Conservation (phyloP, 225 moss, liverwort and hornwort genomes). For the Polytrichum commune region DNA sequence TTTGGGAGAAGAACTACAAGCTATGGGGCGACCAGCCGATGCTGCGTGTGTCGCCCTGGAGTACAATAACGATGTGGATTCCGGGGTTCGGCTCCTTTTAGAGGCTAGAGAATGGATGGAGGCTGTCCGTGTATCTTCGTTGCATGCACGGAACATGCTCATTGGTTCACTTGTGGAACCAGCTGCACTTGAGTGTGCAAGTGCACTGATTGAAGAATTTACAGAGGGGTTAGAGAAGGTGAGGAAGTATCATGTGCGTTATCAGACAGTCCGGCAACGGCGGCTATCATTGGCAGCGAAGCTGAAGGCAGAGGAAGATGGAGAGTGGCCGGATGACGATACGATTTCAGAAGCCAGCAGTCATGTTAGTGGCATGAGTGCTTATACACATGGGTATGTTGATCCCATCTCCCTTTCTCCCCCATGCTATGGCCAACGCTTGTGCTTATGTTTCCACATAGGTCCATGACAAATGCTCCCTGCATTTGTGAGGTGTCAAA, state of each 20-base stretch:
- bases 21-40: slow-evolving; percentile 90
- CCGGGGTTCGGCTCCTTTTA: slow-evolving; percentile 68
- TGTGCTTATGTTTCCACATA: no score
- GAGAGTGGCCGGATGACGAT: slow-evolving; percentile 64
- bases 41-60: slow-evolving; percentile 82
- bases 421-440: no score
- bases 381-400: slow-evolving; percentile 72
- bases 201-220: slow-evolving; percentile 57
- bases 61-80: slow-evolving; percentile 75
- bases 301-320: slow-evolving; percentile 65
- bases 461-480: no score
- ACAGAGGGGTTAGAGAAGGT: slow-evolving; percentile 81
- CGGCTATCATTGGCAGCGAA: slow-evolving; percentile 72
- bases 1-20: slow-evolving; percentile 88
- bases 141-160: slow-evolving; percentile 59
- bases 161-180: slow-evolving; percentile 53
- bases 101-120: slow-evolving; percentile 97
- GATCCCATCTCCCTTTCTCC: no score
- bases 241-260: slow-evolving; percentile 74
- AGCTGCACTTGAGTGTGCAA: slow-evolving; percentile 77
- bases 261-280: slow-evolving; percentile 75
- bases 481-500: no score
- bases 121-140: slow-evolving; percentile 69
- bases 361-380: slow-evolving; percentile 85
- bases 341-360: slow-evolving; percentile 88